These are phyloP conservation scores for Barnettozyma populi DNA, from an alignment of 805 yeast species.

Conservation along the genomic window DNA sequence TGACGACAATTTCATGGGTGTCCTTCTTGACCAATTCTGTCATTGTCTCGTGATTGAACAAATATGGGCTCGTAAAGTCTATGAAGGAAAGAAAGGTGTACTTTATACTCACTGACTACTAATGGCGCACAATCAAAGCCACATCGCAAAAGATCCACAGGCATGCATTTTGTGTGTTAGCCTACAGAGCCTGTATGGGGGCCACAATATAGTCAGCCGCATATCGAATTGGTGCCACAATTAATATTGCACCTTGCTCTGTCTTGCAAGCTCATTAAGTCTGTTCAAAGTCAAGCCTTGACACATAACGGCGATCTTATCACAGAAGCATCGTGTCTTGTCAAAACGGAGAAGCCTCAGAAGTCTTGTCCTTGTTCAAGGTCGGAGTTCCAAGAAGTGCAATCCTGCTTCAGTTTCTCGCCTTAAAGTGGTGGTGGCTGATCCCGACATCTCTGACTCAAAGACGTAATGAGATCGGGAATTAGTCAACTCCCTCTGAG, in stretches of 20 bases:
- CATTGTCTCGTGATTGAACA: neutral
- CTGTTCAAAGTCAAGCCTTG: neutral
- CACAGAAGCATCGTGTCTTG: neutral
- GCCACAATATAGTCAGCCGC: neutral
- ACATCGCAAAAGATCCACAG: neutral
- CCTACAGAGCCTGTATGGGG: neutral
- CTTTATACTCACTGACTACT: neutral
- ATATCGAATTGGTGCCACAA: neutral
- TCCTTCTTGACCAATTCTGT: neutral
- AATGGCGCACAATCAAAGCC: neutral
- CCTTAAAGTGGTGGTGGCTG: neutral
- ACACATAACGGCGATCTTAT: neutral
- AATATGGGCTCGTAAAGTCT: neutral
- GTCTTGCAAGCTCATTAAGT: neutral
- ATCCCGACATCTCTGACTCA: neutral
- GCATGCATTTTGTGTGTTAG: neutral
- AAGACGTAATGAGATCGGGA: neutral
- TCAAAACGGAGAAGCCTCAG: neutral
- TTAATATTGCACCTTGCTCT: neutral
- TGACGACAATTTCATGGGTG: neutral
- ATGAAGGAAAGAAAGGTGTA: neutral
- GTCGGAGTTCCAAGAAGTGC: neutral
- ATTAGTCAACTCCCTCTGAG: neutral
- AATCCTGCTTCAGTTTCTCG: neutral
- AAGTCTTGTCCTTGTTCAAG: neutral